These are phyloP conservation scores for Musa acuminata DNA, from an alignment of 176 grass and related monocot genomes.

Conservation along the genomic window DNA sequence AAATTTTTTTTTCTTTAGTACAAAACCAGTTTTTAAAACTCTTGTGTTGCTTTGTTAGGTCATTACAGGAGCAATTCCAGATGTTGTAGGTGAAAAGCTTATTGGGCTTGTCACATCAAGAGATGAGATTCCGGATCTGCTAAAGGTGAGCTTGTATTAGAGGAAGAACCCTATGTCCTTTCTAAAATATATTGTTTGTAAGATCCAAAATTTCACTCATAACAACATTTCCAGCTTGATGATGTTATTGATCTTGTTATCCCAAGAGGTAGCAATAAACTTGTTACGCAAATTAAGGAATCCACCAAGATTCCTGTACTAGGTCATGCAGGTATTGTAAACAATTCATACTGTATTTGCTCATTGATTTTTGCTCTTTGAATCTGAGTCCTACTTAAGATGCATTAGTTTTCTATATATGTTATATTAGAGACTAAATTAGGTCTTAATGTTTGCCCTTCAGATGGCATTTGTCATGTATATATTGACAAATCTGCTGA, in stretches of 20 bases:
- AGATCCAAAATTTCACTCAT: slow-evolving; percentile 23
- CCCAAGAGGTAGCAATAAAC: slow-evolving; percentile 97
- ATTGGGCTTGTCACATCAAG: slow-evolving; percentile 89
- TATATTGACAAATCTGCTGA: slow-evolving; percentile 98
- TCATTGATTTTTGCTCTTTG: slow-evolving; percentile 7
- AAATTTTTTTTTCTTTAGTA: not conserved
- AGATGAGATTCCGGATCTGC: slow-evolving; percentile 87
- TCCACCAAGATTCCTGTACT: slow-evolving; percentile 97
- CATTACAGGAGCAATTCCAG: slow-evolving; percentile 77
- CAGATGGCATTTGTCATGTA: slow-evolving; percentile 98
- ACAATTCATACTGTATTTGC: not conserved
- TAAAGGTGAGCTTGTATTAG: slow-evolving; percentile 50
- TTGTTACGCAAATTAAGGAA: slow-evolving; percentile 91
- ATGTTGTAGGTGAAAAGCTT: slow-evolving; percentile 60
- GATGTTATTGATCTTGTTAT: slow-evolving; percentile 99
- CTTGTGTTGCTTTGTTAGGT: slow-evolving; percentile 34
- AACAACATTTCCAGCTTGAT: slow-evolving; percentile 58
- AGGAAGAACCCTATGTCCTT: slow-evolving; percentile 1
- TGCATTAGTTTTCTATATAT: not conserved
- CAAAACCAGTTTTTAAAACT: not conserved
- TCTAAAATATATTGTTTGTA: not conserved
- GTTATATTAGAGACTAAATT: not conserved
- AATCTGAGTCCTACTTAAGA: not conserved
- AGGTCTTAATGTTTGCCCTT: slow-evolving; percentile 11
- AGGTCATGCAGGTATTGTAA: slow-evolving; percentile 69